A percentile compares a stretch with the other conserved stretches of the same genome.
Conservation (phyloP, 768 basidiomycete genomes). For the Amanita molliuscula region DNA sequence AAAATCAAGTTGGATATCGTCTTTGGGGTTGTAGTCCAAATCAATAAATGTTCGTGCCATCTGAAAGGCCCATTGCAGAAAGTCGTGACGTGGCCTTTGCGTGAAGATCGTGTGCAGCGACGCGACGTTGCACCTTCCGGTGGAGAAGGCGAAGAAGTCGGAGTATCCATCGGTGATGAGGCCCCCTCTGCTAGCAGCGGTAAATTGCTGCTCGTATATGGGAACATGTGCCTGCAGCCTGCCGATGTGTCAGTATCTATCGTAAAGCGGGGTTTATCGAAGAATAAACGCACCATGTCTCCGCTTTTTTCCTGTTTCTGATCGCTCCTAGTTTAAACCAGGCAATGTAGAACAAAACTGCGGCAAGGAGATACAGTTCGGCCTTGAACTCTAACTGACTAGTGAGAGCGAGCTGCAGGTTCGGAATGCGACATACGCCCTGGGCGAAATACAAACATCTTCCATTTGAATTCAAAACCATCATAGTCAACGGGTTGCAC, state of each 20-base stretch:
- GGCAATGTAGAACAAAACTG: slow-evolving; percentile 43
- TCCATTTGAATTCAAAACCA: slow-evolving; percentile 68
- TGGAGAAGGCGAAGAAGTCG: slow-evolving; percentile 81
- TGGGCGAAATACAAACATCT: slow-evolving; percentile 71
- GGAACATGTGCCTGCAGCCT: slow-evolving; percentile 55
- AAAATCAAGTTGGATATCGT: slow-evolving; percentile 73
- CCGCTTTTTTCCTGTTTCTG: slow-evolving; percentile 49
- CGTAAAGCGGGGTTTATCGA: slow-evolving; percentile 8
- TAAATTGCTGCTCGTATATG: slow-evolving; percentile 65
- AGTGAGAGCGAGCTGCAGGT: background rate
- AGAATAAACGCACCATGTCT: slow-evolving; percentile 46
- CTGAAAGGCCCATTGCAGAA: slow-evolving; percentile 57
- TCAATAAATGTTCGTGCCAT: slow-evolving; percentile 57
- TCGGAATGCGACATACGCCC: slow-evolving; percentile 37
- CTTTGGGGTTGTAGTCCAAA: slow-evolving; percentile 59
- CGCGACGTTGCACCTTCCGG: slow-evolving; percentile 67
- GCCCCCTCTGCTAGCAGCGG: slow-evolving; percentile 46
- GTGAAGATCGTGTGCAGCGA: slow-evolving; percentile 75
- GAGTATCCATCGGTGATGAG: slow-evolving; percentile 60
- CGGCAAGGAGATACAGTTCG: slow-evolving; percentile 49
- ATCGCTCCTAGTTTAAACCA: slow-evolving; percentile 51
- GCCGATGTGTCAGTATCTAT: slow-evolving; percentile 10
- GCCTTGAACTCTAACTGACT: slow-evolving; percentile 44
- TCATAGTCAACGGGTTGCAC: slow-evolving; percentile 50
- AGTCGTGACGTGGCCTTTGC: slow-evolving; percentile 77